These are phyloP conservation scores for Hamamelis virginiana DNA, from an alignment of 164 flowering plant genomes.

Conservation along the genomic window DNA sequence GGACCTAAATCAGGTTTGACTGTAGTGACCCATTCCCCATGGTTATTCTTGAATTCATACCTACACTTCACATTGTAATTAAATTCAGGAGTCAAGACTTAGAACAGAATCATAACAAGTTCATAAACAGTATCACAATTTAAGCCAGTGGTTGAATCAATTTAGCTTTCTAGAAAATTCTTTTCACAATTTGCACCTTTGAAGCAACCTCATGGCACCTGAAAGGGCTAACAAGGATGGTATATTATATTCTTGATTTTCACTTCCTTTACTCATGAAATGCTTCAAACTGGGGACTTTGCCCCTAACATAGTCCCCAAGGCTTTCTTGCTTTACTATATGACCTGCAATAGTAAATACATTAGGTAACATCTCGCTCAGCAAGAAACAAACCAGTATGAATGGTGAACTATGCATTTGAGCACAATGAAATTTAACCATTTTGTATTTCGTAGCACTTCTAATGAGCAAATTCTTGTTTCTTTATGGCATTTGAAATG, in stretches of 20 bases:
- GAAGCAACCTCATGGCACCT: conserved; percentile 65
- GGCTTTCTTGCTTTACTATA: conserved; percentile 35
- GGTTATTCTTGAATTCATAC: conserved; percentile 87
- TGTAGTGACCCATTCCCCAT: conserved; percentile 72
- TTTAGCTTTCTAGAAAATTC: neutral
- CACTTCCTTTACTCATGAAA: conserved; percentile 38
- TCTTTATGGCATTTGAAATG: too few relatives aligned
- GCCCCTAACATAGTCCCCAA: conserved; percentile 64
- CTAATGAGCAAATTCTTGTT: too few relatives aligned
- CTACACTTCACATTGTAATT: conserved; percentile 37
- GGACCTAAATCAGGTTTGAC: conserved; percentile 81
- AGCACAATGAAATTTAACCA: too few relatives aligned
- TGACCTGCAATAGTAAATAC: conserved; percentile 41
- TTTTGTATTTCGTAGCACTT: too few relatives aligned
- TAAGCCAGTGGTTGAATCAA: neutral
- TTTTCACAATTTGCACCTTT: conserved; percentile 29
- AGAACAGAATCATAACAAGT: neutral
- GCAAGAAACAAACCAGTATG: neutral
- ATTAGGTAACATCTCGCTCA: neutral
- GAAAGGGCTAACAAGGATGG: conserved; percentile 82
- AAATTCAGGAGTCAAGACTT: neutral
- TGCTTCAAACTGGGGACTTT: conserved; percentile 71
- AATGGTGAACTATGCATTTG: too few relatives aligned
- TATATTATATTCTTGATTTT: conserved; percentile 39
- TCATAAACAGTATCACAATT: neutral